A percentile compares a stretch with the other conserved stretches of the same genome.
Evolutionary conservation across 805 yeast genomes (phyloP).

Genomic region (Candida yuanshanica): DNA sequence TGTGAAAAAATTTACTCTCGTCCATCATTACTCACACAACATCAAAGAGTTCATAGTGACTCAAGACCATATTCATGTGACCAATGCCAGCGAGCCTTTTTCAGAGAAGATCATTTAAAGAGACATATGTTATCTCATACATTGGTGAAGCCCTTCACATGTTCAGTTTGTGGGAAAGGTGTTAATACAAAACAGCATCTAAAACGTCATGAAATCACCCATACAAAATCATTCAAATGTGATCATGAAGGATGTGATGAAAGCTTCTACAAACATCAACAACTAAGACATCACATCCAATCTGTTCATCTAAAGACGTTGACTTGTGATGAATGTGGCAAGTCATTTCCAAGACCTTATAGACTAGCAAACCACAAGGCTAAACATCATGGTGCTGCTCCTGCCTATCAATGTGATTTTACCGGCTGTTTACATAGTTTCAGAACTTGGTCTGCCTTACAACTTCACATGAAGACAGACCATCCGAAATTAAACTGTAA

Average conservation of each 20-base stretch:
- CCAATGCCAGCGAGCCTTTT: slow-evolving; percentile 59
- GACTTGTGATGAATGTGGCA: slow-evolving; percentile 58
- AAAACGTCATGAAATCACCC: slow-evolving; percentile 77
- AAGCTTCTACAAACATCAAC: slow-evolving; percentile 68
- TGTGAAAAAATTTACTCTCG: slow-evolving; percentile 76
- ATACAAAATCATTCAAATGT: slow-evolving; percentile 62
- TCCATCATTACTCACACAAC: slow-evolving; percentile 82
- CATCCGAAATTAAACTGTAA: slow-evolving; percentile 68
- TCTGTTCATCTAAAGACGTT: slow-evolving; percentile 53
- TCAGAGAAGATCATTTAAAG: slow-evolving; percentile 73
- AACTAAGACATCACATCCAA: slow-evolving; percentile 64
- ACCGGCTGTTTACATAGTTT: slow-evolving; percentile 57
- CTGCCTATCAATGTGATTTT: slow-evolving; percentile 55
- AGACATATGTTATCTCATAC: slow-evolving; percentile 68
- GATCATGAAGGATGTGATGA: slow-evolving; percentile 56
- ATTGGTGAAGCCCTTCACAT: slow-evolving; percentile 61
- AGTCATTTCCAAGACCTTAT: slow-evolving; percentile 57
- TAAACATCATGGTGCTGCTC: slow-evolving; percentile 55
- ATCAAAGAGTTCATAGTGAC: slow-evolving; percentile 70
- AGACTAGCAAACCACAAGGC: slow-evolving; percentile 60
- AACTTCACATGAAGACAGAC: slow-evolving; percentile 59
- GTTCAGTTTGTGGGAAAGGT: slow-evolving; percentile 77
- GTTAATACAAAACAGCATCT: slow-evolving; percentile 76
- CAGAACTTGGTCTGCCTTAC: slow-evolving; percentile 69
- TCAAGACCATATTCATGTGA: slow-evolving; percentile 71